These are phyloP conservation scores for Aureobasidium sp. DNA, from an alignment of 2,329 filamentous ascomycete genomes.

Conservation along the genomic window DNA sequence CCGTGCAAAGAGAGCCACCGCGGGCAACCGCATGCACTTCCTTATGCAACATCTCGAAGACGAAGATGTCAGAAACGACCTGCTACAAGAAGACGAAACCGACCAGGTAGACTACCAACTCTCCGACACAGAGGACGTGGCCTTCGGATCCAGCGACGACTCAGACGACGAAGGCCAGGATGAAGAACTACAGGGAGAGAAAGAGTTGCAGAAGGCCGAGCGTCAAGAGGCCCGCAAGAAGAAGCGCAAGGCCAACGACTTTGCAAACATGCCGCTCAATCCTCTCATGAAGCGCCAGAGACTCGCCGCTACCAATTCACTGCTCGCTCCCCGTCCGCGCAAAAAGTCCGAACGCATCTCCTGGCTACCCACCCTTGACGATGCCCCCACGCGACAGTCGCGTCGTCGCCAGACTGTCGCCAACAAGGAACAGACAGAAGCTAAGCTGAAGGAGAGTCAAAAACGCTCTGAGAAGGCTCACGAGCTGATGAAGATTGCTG, in stretches of 20 bases:
- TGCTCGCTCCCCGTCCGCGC: conserved; percentile 31
- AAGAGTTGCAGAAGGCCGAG: conserved; percentile 71
- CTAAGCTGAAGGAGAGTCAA: conserved; percentile 68
- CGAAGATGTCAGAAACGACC: conserved; percentile 35
- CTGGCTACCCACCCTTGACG: conserved; percentile 58
- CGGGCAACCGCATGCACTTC: conserved; percentile 74
- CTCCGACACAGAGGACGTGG: conserved; percentile 58
- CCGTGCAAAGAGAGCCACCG: conserved; percentile 69
- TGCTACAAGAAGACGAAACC: conserved; percentile 46
- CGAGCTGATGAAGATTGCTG: conserved; percentile 54
- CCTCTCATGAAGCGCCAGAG: conserved; percentile 60
- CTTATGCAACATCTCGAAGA: conserved; percentile 57
- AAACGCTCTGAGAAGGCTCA: conserved; percentile 63
- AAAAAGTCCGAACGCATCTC: conserved; percentile 67
- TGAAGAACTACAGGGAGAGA: conserved; percentile 79
- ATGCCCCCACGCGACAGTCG: conserved; percentile 56
- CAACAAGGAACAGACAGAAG: conserved; percentile 51
- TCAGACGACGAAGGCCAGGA: conserved; percentile 60
- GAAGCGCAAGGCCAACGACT: conserved; percentile 64
- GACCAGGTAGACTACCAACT: conserved; percentile 47
- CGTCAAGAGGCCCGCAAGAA: conserved; percentile 70
- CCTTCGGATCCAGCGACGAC: conserved; percentile 78
- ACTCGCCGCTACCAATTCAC: conserved; percentile 40
- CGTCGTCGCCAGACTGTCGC: conserved; percentile 56
- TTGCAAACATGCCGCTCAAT: conserved; percentile 43